Evolutionary conservation across 176 grass and related monocot species (phyloP).

Genomic region (Ananas comosus): DNA sequence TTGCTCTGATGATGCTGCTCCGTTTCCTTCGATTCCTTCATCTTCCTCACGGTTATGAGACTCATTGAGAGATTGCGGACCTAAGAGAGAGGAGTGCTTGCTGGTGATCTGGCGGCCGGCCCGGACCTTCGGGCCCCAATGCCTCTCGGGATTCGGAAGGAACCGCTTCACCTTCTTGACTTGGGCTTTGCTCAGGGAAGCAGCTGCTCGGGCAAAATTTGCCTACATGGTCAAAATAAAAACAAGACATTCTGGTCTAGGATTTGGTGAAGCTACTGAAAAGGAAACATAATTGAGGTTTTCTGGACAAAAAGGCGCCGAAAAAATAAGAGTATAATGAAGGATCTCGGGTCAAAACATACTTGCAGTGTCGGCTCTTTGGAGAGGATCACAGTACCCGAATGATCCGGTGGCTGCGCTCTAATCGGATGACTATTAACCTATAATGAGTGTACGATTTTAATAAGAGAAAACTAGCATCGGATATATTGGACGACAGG

Average conservation of each 20-base stretch:
- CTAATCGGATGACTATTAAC: constrained; percentile 94
- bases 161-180: constrained; percentile 74
- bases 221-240: constrained; percentile 26
- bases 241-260: neutral
- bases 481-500: no score
- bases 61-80: constrained; percentile 35
- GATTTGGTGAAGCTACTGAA: no score
- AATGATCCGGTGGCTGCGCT: constrained; percentile 45
- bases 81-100: constrained; percentile 71
- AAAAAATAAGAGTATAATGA: neutral
- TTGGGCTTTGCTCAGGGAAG: constrained; percentile 74
- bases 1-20: neutral
- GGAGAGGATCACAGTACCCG: constrained; percentile 62
- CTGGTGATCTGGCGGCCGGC: constrained; percentile 83
- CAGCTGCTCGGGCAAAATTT: constrained; percentile 68
- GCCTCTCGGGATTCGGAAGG: constrained; percentile 82
- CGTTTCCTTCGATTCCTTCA: constrained; percentile 1
- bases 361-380: constrained; percentile 65
- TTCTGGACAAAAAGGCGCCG: no score
- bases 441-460: constrained; percentile 8
- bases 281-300: no score
- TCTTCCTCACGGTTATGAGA: constrained; percentile 25
- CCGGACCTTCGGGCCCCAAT: constrained; percentile 88
- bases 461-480: no score
- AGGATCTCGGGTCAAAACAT: constrained; percentile 16